A percentile compares a stretch with the other conserved stretches of the same genome.
Evolutionary conservation across 805 yeast species (phyloP).

Genomic region (Candida silvicultrix): DNA sequence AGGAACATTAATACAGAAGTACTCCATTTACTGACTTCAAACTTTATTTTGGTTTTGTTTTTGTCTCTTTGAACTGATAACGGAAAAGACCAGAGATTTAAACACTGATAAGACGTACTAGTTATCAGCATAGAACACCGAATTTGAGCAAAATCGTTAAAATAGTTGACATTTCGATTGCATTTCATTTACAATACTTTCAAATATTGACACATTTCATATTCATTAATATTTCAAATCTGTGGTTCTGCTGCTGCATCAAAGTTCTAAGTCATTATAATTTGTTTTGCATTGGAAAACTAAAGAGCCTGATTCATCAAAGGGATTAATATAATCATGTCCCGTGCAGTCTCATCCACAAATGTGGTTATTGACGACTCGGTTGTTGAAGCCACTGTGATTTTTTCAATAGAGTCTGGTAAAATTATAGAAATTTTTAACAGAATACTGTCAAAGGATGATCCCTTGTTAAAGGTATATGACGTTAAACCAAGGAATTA

Average conservation of each 20-base stretch:
- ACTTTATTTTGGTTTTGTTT: too few species aligned
- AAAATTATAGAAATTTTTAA: conserved; percentile 50
- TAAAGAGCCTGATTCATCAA: too few species aligned
- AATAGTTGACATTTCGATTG: background rate
- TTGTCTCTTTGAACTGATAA: too few species aligned
- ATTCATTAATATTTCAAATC: too few species aligned
- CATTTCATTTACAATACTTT: too few species aligned
- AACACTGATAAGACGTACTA: too few species aligned
- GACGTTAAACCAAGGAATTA: conserved; percentile 35
- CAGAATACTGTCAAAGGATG: conserved; percentile 30
- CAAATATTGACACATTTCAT: background rate
- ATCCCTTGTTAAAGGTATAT: conserved; percentile 35
- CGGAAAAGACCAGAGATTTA: too few species aligned
- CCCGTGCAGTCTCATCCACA: conserved; percentile 56
- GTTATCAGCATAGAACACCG: too few species aligned
- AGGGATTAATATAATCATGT: conserved; percentile 31
- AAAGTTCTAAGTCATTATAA: background rate
- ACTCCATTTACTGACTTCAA: too few species aligned
- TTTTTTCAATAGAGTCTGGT: conserved; percentile 51
- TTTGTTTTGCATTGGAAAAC: too few species aligned
- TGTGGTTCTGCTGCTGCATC: background rate
- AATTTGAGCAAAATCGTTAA: background rate
- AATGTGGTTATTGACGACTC: conserved; percentile 45
- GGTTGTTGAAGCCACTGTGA: conserved; percentile 54
- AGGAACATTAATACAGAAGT: too few species aligned